Percentiles rank a stretch among this genome's conserved stretches.
Conservation (phyloP, 2,329 filamentous ascomycete species). For the Westerdykella ornata region DNA sequence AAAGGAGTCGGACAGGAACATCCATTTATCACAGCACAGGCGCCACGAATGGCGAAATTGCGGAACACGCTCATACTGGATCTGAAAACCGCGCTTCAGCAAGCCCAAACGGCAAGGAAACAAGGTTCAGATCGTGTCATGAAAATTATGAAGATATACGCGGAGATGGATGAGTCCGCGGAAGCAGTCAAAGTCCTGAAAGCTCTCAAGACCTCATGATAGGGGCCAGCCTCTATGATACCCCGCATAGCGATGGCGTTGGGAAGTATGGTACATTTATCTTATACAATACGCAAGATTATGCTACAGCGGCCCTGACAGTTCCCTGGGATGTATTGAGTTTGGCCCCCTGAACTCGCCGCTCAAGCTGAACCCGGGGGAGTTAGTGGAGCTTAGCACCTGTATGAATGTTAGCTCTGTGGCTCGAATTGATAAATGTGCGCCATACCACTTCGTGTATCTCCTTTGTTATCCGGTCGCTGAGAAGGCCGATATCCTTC, state of each 20-base stretch:
- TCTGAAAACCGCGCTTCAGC: slow-evolving; percentile 56
- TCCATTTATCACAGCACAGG: slow-evolving; percentile 57
- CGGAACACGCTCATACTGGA: slow-evolving; percentile 59
- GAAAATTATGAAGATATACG: slow-evolving; percentile 54
- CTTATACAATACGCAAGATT: slow-evolving; percentile 22
- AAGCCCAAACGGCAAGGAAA: slow-evolving; percentile 43
- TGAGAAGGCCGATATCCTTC: slow-evolving; percentile 63
- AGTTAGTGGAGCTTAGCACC: slow-evolving; percentile 80
- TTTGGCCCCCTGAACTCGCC: slow-evolving; percentile 60
- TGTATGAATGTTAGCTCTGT: slow-evolving; percentile 40
- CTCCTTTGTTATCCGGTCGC: slow-evolving; percentile 61
- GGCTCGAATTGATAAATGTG: neutral
- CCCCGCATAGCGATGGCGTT: slow-evolving; percentile 46
- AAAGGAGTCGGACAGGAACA: slow-evolving; percentile 50
- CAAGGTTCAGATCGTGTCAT: slow-evolving; percentile 42
- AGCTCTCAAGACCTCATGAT: slow-evolving; percentile 19
- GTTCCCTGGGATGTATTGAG: slow-evolving; percentile 37
- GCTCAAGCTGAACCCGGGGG: slow-evolving; percentile 79
- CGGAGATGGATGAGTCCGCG: slow-evolving; percentile 53
- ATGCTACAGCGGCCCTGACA: slow-evolving; percentile 29
- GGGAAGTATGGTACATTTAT: slow-evolving; percentile 29
- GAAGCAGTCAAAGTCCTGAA: slow-evolving; percentile 56
- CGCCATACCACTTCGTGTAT: slow-evolving; percentile 60
- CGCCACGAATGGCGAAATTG: slow-evolving; percentile 51
- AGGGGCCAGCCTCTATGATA: slow-evolving; percentile 8